A percentile compares a stretch with the other conserved stretches of the same genome.
Evolutionary conservation across 108 stramenopile genomes (phyloP).

Genomic region (Pseudonitzschia multistriata): DNA sequence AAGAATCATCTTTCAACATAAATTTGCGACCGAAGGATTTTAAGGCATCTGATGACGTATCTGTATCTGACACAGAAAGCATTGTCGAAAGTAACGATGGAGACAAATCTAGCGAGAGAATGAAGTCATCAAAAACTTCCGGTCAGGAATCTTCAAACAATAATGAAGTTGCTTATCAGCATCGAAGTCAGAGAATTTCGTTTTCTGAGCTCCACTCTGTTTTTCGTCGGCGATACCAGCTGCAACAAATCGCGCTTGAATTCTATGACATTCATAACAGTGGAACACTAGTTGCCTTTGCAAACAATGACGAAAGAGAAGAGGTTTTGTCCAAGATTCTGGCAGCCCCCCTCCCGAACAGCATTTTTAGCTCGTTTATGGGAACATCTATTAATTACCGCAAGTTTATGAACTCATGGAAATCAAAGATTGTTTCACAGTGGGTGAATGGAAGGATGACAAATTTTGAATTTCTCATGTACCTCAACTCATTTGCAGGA

Average conservation of each 20-base stretch:
- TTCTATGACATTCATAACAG: constrained; percentile 85
- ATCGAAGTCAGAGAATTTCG: constrained; percentile 81
- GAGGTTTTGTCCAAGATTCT: constrained; percentile 74
- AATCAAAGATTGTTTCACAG: constrained; percentile 74
- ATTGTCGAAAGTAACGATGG: constrained; percentile 32
- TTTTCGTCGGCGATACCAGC: constrained; percentile 88
- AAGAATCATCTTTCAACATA: constrained; percentile 72
- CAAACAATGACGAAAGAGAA: constrained; percentile 66
- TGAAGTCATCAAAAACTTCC: constrained; percentile 35
- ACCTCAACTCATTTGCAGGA: constrained; percentile 96
- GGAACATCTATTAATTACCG: constrained; percentile 83
- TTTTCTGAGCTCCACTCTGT: constrained; percentile 82
- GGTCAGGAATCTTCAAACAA: constrained; percentile 26
- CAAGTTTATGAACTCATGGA: constrained; percentile 82
- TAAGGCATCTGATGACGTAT: constrained; percentile 38
- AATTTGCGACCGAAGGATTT: constrained; percentile 60
- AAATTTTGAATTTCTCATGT: constrained; percentile 98
- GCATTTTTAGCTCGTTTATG: constrained; percentile 60
- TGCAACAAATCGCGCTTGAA: constrained; percentile 92
- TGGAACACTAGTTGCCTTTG: constrained; percentile 76
- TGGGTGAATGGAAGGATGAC: constrained; percentile 90
- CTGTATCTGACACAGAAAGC: constrained; percentile 19
- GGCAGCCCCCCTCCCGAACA: constrained; percentile 76
- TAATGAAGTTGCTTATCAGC: constrained; percentile 81
- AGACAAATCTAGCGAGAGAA: constrained; percentile 26